Percentiles rank a stretch among this genome's conserved stretches.
Evolutionary conservation across 2,329 filamentous ascomycete species (phyloP).

Genomic region (Colletotrichum gigasporum): DNA sequence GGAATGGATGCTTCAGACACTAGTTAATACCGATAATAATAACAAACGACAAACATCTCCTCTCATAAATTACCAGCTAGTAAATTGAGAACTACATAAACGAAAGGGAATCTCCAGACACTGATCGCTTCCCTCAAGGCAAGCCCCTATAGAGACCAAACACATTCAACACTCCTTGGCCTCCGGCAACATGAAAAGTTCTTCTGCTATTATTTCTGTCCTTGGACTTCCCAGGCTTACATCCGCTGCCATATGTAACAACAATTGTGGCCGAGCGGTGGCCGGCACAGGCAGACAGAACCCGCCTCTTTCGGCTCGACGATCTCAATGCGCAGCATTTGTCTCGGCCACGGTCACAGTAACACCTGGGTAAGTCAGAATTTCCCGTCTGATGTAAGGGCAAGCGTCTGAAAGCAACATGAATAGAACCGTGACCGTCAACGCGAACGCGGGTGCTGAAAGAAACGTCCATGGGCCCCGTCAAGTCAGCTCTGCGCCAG

Average conservation of each 20-base stretch:
- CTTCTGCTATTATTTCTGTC: background rate
- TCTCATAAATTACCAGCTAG: too few species aligned
- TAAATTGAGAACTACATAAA: too few species aligned
- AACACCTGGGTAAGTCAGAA: constrained; percentile 14
- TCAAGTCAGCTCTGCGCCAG: background rate
- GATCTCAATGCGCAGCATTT: constrained; percentile 17
- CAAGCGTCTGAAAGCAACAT: background rate
- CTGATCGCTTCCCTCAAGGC: too few species aligned
- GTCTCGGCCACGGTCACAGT: constrained; percentile 19
- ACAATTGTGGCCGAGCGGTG: constrained; percentile 30
- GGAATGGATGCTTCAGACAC: too few species aligned
- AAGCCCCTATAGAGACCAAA: too few species aligned
- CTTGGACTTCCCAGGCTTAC: background rate
- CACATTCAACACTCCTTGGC: too few species aligned
- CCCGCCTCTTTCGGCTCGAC: background rate
- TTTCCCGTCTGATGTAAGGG: too few species aligned
- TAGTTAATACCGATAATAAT: too few species aligned
- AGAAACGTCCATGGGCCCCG: constrained; percentile 17
- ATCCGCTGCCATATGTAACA: constrained; percentile 12
- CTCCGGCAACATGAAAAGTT: background rate
- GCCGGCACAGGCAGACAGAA: constrained; percentile 5
- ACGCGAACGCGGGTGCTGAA: background rate
- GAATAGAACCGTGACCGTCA: constrained; percentile 4
- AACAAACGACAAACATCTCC: too few species aligned
- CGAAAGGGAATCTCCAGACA: too few species aligned